Base-by-base conservation (phyloP, 768 basidiomycete genomes). In the Chalciporus piperatus region DNA sequence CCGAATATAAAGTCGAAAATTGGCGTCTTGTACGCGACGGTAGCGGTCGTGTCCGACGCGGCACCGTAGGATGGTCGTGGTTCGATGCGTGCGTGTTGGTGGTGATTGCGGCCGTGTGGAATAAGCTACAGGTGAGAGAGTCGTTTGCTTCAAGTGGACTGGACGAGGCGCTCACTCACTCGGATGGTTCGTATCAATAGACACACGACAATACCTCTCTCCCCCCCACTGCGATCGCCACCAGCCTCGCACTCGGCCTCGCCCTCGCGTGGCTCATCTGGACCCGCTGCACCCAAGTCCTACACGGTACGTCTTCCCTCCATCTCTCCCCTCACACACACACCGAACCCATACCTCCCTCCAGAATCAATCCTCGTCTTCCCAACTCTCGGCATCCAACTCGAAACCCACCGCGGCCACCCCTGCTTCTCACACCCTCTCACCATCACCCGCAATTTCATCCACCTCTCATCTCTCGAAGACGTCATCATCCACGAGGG, bases 401-500 rank as follows among this genome's bases (percentile, higher is more conserved):
- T 92, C 3, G 88, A 91, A 65, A 84, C 82, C 0, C 81, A 81
- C 66, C 72, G 78, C 48, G 89, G 87, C 1, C 63, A 84, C 28
- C 76, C 76, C 10, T 63, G 66, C 13, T 17, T 68, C 4, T 52
- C 59, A 1, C 61, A 70, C 14, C 51, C 72, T 14, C 64, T 54
- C 41, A 63, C 55, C 7, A 64, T 54, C 7, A 64, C 70, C 0
- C 76, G 79, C 45, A 78, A 66, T 4, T 90, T 92, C 65, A 81
- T 91, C 55, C 82, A 85, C 7, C 63, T 77, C 25, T 63, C 72
- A 0, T 57, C 64, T 2, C 65, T 91, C 17, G 74, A 77, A 46
- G 86, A 89, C 50, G 72, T 87, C 40, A 58, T 90, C 25, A 84
- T 92, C 48, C 85, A 89, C 58, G 90, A 92, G 65, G 89, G 83